Base-by-base conservation (phyloP, 306 rosid species). In the Prunus fruticosa region DNA sequence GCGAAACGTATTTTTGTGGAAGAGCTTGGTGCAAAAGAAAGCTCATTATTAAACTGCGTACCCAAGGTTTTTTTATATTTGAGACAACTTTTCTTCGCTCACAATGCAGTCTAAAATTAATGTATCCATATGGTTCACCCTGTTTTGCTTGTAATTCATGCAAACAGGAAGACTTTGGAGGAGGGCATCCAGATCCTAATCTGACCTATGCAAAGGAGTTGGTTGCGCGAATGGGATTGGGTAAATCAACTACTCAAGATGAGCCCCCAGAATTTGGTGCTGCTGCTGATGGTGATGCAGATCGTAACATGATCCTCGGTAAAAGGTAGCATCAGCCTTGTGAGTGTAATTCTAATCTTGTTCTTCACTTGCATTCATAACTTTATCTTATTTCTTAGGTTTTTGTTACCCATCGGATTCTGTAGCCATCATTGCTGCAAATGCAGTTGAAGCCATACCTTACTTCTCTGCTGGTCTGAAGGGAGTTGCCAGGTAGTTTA, bases 201-300 rank as follows among this genome's bases (percentile, higher is more conserved):
- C 79, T 96, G 86, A 92, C 99, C 70, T 96, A 96, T 87, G 99
- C 99, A 18, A 96, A 96, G 84, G 99, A 91, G 86, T 87, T 96
- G 90, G 99, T 96, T 78, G 91, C 81, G 57, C 85, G 96, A 30
- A 83, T 96, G 99, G 99, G 99, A 58, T 82, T 96, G 84, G 85
- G 99, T 11, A 89, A 96, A 84, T 82, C 97, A 80, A 82, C 82
- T 69, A 68, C 93, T 34, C 87, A 88, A 85, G 79, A 62, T 20
- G 97, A 91, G 76, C 93, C 93, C 66, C 99, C 99, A 6, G 99
- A 96, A 84, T 96, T 96, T 81, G 99, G 99, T 82, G 99, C 96
- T 76, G 99, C 99, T 82, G 89, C 97, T 79, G 99, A 96, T 83
- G 99, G 99, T 83, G 99, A 96, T 83, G 99, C 99, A 51, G 99